Base-by-base conservation (phyloP, 257 asterid species). In the Henckelia pumila region DNA sequence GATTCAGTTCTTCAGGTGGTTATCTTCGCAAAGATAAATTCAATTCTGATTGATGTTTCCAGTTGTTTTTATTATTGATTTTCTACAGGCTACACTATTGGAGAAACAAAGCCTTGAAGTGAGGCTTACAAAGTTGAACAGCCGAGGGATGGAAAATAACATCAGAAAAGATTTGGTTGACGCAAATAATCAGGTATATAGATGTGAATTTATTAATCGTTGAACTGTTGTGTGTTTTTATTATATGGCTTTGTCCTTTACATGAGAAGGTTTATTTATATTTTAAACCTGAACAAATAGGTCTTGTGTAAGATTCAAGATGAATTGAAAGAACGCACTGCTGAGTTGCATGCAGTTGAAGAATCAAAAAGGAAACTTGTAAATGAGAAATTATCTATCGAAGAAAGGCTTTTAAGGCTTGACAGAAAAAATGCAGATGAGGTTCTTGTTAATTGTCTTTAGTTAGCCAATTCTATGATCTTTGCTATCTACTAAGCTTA, bases 1-100 rank as follows among this genome's bases (percentile, higher is more conserved):
- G 96, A 94, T 65, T 83, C 89, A 16, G 86, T 79, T 32, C 91
- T 88, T 71, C 95, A 91, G 96, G 99, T 89, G 67, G 57, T 72
- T 56, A 71, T 79, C 60, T 56, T 63, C 32, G 0, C 17, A 32
- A 63, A 60, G 52, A 56, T 40, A 56, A 59, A 58, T 58, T 64
- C 30, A 29, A 2, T 70, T 66, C 63, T 62, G 29, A 4, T 57
- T 63, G 40, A 44, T 40, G 11, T 67, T 69, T 67, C 72, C 71
- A 61, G 56, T 66, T 70, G 73, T 59, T 69, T 76, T 63, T 70
- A 78, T 78, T 26, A 28, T 70, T 56, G 74, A 40, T 77, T 71
- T 24, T 66, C 23, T 62, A 47, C 66, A 88, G 96, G 88, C 87
- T 81, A 81, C 75, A 24, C 47, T 91, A 61, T 52, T 82, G 81